Evolutionary conservation across 495 filamentous ascomycete genomes (phyloP).

Genomic region (Cudoniella acicularis): DNA sequence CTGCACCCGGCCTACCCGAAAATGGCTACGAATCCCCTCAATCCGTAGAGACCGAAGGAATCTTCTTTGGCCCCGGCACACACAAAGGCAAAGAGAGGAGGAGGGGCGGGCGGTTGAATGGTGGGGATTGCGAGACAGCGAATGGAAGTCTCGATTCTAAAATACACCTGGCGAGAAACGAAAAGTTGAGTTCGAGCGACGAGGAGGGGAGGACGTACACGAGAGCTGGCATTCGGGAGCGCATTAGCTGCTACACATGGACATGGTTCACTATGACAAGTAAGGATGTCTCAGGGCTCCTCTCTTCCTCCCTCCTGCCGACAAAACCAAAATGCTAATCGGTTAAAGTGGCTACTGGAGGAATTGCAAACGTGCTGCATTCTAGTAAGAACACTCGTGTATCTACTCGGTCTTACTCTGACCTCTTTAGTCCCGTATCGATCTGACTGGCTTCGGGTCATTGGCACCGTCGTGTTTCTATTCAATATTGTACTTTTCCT

Average conservation of each 20-base stretch:
- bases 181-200: slow-evolving; percentile 27
- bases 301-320: too few relatives aligned
- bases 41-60: not conserved
- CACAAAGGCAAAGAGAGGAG: slow-evolving; percentile 10
- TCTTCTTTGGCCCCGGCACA: slow-evolving; percentile 2
- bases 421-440: slow-evolving; percentile 52
- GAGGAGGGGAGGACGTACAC: slow-evolving; percentile 15
- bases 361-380: slow-evolving; percentile 74
- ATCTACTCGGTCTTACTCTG: slow-evolving; percentile 6
- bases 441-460: slow-evolving; percentile 63
- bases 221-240: slow-evolving; percentile 39
- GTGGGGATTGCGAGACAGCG: not conserved
- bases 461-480: slow-evolving; percentile 72
- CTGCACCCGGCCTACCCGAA: slow-evolving; percentile 1
- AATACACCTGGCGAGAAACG: not conserved
- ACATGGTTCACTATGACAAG: slow-evolving; percentile 71
- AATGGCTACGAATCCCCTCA: slow-evolving; percentile 23
- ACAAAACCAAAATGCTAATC: too few relatives aligned
- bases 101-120: not conserved
- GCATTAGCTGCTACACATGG: slow-evolving; percentile 52
- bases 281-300: too few relatives aligned
- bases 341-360: slow-evolving; percentile 88
- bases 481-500: slow-evolving; percentile 72
- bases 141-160: slow-evolving; percentile 22
- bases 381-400: slow-evolving; percentile 44